Percentiles rank a stretch among this genome's conserved stretches.
Conservation (phyloP, 2,329 filamentous ascomycete species). For the Karstenula rhodostoma region DNA sequence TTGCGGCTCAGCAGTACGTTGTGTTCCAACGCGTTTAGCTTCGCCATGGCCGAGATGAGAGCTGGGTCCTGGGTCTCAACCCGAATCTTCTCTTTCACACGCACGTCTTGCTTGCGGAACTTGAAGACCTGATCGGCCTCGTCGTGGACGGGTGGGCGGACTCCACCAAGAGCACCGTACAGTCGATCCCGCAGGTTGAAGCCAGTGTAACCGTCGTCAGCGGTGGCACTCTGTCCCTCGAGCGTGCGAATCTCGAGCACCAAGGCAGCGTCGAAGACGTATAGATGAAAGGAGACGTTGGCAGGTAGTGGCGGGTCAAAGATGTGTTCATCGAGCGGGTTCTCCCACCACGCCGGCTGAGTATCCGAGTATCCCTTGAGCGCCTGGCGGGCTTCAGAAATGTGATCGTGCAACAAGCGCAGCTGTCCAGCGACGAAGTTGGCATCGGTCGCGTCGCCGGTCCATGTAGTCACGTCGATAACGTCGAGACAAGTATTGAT, state of each 20-base stretch:
- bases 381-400: slow-evolving; percentile 66
- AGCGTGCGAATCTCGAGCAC: slow-evolving; percentile 72
- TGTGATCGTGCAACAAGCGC: slow-evolving; percentile 66
- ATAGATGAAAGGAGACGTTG: slow-evolving; percentile 75
- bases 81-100: slow-evolving; percentile 86
- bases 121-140: slow-evolving; percentile 81
- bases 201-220: slow-evolving; percentile 41
- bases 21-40: slow-evolving; percentile 79
- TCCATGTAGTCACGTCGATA: slow-evolving; percentile 78
- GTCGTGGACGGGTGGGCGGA: slow-evolving; percentile 53
- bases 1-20: slow-evolving; percentile 73
- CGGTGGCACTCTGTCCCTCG: slow-evolving; percentile 58
- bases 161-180: slow-evolving; percentile 55
- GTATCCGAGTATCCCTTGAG: slow-evolving; percentile 64
- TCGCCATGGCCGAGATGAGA: slow-evolving; percentile 82
- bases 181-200: slow-evolving; percentile 67
- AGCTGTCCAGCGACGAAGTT: slow-evolving; percentile 67
- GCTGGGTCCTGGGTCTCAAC: slow-evolving; percentile 91
- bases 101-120: slow-evolving; percentile 75
- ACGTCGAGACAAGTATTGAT: slow-evolving; percentile 86
- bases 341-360: slow-evolving; percentile 64
- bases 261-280: slow-evolving; percentile 63
- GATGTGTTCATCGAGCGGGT: slow-evolving; percentile 64
- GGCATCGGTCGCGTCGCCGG: slow-evolving; percentile 68
- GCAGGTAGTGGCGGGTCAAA: slow-evolving; percentile 71